A percentile compares a stretch with the other conserved stretches of the same genome.
Conservation (phyloP, 495 filamentous ascomycete species). For the Aspergillus incahuasiensis region DNA sequence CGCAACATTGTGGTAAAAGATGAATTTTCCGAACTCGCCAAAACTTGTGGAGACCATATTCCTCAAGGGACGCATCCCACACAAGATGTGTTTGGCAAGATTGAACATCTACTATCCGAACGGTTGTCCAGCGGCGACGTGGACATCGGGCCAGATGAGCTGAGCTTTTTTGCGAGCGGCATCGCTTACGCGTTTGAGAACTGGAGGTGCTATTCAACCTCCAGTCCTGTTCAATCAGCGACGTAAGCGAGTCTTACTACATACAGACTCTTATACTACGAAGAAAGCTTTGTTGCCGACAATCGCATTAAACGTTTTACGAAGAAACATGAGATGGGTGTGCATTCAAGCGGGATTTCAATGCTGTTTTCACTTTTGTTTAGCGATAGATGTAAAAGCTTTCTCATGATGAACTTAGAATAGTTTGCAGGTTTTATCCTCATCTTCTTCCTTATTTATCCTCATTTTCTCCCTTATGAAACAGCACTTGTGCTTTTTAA, state of each 20-base stretch:
- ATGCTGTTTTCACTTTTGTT: background rate
- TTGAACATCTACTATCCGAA: constrained; percentile 34
- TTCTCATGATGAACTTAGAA: background rate
- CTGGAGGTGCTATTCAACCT: constrained; percentile 15
- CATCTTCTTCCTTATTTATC: background rate
- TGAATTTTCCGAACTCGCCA: constrained; percentile 35
- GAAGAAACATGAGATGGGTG: constrained; percentile 5
- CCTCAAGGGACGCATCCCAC: constrained; percentile 7
- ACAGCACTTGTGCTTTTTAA: too few species aligned
- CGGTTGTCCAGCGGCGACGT: constrained; percentile 30
- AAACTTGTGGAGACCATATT: constrained; percentile 18
- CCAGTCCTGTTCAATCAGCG: background rate
- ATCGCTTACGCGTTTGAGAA: constrained; percentile 36
- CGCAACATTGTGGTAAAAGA: constrained; percentile 35
- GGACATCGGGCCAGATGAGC: constrained; percentile 34
- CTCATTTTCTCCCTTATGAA: too few species aligned
- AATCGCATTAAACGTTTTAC: background rate
- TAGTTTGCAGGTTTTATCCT: background rate
- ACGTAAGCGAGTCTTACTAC: background rate
- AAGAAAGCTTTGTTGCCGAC: background rate
- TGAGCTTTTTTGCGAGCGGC: constrained; percentile 43
- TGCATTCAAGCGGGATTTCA: background rate
- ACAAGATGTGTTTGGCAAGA: constrained; percentile 26
- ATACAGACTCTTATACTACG: too few species aligned
- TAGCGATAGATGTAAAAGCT: constrained; percentile 6